phyloP scores from a whole-genome alignment of 352 stramenopile genomes.

The Globisporangium parvum region DNA sequence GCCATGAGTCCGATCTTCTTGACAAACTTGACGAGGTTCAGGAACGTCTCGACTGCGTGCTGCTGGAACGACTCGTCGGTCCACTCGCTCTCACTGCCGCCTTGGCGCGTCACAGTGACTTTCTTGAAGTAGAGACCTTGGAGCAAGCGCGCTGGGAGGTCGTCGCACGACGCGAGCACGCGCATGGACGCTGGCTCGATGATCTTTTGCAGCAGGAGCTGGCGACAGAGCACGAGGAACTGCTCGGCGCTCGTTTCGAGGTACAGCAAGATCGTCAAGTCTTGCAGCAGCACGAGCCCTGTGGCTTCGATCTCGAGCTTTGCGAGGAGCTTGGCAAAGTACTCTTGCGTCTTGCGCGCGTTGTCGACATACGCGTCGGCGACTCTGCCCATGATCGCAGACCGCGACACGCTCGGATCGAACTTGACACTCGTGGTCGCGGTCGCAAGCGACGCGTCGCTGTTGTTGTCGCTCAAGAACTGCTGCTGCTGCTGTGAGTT shows the following conservation, averaged over 20 bases:
- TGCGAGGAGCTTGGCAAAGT: slow-evolving; percentile 50
- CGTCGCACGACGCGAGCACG: slow-evolving; percentile 57
- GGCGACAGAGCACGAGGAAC: slow-evolving; percentile 38
- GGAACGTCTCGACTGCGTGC: slow-evolving; percentile 38
- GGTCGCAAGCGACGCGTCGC: slow-evolving; percentile 5
- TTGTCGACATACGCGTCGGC: slow-evolving; percentile 36
- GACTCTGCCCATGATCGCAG: slow-evolving; percentile 34
- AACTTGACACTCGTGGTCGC: slow-evolving; percentile 25
- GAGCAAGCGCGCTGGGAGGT: slow-evolving; percentile 39
- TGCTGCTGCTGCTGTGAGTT: slow-evolving; percentile 4
- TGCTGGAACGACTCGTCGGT: slow-evolving; percentile 37
- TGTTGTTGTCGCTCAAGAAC: slow-evolving; percentile 5
- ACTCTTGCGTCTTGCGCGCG: slow-evolving; percentile 51
- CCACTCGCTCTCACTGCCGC: slow-evolving; percentile 23
- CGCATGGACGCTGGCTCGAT: slow-evolving; percentile 37
- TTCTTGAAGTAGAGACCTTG: slow-evolving; percentile 69
- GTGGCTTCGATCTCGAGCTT: slow-evolving; percentile 53
- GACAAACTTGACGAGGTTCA: slow-evolving; percentile 54
- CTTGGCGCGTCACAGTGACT: slow-evolving; percentile 23
- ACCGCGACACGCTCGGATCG: slow-evolving; percentile 37
- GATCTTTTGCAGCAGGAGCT: slow-evolving; percentile 30
- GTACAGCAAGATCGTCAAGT: slow-evolving; percentile 44
- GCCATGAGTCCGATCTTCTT: slow-evolving; percentile 50
- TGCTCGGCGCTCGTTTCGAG: slow-evolving; percentile 56
- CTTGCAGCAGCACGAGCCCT: slow-evolving; percentile 47